These are phyloP conservation scores for Populus deltoides DNA, from an alignment of 345 rosid species.

Conservation along the genomic window DNA sequence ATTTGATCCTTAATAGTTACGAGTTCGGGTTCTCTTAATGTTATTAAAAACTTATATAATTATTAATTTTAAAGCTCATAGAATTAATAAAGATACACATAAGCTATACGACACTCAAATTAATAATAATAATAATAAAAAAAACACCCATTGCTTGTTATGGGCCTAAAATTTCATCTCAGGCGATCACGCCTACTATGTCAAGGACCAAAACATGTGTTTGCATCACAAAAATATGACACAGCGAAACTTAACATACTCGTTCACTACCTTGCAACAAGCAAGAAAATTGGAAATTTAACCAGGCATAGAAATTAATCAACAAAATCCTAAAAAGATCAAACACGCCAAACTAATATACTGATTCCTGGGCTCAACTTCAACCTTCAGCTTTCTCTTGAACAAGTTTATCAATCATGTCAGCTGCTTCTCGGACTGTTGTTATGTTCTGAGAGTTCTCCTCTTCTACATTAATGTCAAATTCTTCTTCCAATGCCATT, in stretches of 20 bases:
- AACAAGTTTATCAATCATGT: slow-evolving; percentile 18
- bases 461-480: slow-evolving; percentile 19
- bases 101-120: too few species aligned
- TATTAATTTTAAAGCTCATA: accelerated
- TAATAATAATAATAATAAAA: too few species aligned
- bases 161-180: not conserved
- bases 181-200: not conserved
- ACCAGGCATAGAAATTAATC: not conserved
- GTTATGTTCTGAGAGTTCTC: slow-evolving; percentile 23
- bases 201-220: not conserved
- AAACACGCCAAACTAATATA: not conserved
- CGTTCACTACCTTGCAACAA: too few species aligned
- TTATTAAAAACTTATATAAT: accelerated
- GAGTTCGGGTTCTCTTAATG: accelerated
- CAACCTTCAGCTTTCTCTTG: slow-evolving; percentile 8
- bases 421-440: slow-evolving; percentile 22
- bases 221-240: not conserved
- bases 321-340: not conserved
- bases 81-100: accelerated
- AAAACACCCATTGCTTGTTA: not conserved
- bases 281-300: not conserved
- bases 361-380: not conserved
- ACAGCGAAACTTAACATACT: too few species aligned
- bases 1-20: accelerated
- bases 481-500: slow-evolving; percentile 23